A percentile compares a stretch with the other conserved stretches of the same genome.
Conservation (phyloP, 1,139 yeast genomes). For the Kurtzmaniella natalensis region DNA sequence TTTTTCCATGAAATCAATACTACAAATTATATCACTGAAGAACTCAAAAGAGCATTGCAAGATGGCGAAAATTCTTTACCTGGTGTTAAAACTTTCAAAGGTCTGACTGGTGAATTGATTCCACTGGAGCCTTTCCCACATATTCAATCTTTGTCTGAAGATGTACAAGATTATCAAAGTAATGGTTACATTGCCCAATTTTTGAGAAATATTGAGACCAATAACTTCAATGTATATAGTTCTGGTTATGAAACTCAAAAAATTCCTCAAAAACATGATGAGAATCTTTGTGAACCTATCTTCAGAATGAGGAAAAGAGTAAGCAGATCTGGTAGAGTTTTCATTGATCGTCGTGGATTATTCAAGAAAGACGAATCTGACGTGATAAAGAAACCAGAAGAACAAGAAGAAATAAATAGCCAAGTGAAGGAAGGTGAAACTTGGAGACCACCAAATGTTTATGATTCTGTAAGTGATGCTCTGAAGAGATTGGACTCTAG, state of each 20-base stretch:
- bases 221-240: slow-evolving; percentile 45
- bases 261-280: slow-evolving; percentile 17
- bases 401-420: slow-evolving; percentile 2
- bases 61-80: slow-evolving; percentile 40
- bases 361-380: slow-evolving; percentile 24
- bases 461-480: slow-evolving; percentile 53
- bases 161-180: slow-evolving; percentile 20
- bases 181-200: slow-evolving; percentile 37
- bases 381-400: background rate
- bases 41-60: slow-evolving; percentile 36
- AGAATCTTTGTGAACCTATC: slow-evolving; percentile 48
- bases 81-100: slow-evolving; percentile 43
- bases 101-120: slow-evolving; percentile 40
- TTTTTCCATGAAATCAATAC: slow-evolving; percentile 68
- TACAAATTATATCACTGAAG: slow-evolving; percentile 47
- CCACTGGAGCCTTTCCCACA: slow-evolving; percentile 44
- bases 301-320: slow-evolving; percentile 68
- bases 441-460: slow-evolving; percentile 37
- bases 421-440: slow-evolving; percentile 8
- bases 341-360: slow-evolving; percentile 66
- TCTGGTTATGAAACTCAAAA: slow-evolving; percentile 31
- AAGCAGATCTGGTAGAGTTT: slow-evolving; percentile 68
- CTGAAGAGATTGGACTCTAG: slow-evolving; percentile 58
- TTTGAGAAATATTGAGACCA: slow-evolving; percentile 40
- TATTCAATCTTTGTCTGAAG: slow-evolving; percentile 24